Conservation (phyloP, 1,284 basidiomycete species). For the Apiotrichum siamense region DNA sequence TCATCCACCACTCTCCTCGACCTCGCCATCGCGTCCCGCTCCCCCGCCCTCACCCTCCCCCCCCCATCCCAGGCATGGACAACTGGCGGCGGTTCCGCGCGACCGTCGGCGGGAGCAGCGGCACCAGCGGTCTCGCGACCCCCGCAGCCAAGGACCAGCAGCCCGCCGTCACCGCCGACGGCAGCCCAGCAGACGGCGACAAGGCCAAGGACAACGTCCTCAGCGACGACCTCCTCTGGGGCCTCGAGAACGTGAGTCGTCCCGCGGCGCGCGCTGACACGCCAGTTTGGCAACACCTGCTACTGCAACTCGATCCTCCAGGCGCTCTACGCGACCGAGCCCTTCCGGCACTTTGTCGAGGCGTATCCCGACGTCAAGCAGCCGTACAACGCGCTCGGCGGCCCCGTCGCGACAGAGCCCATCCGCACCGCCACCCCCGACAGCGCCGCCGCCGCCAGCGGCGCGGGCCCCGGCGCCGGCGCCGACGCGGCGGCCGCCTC, state of each 20-base stretch:
- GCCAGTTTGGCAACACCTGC: slow-evolving; percentile 75
- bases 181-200: neutral
- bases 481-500: slow-evolving; percentile 8
- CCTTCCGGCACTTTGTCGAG: slow-evolving; percentile 69
- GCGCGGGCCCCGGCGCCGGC: slow-evolving; percentile 18
- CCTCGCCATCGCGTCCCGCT: no score
- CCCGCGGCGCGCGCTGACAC: neutral
- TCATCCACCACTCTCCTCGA: no score
- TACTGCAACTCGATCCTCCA: slow-evolving; percentile 98
- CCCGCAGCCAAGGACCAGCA: neutral
- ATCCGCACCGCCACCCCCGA: slow-evolving; percentile 5
- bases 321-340: slow-evolving; percentile 82
- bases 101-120: slow-evolving; percentile 6
- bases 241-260: slow-evolving; percentile 78
- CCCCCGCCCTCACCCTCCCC: neutral
- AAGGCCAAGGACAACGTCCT: slow-evolving; percentile 24
- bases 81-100: slow-evolving; percentile 17
- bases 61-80: slow-evolving; percentile 9
- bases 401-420: slow-evolving; percentile 12
- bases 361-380: slow-evolving; percentile 50
- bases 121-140: neutral
- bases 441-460: slow-evolving; percentile 14
- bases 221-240: slow-evolving; percentile 55
- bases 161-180: neutral
- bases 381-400: slow-evolving; percentile 39